Conservation (phyloP, 177 flowering plant species). For the Vitis hybrid region DNA sequence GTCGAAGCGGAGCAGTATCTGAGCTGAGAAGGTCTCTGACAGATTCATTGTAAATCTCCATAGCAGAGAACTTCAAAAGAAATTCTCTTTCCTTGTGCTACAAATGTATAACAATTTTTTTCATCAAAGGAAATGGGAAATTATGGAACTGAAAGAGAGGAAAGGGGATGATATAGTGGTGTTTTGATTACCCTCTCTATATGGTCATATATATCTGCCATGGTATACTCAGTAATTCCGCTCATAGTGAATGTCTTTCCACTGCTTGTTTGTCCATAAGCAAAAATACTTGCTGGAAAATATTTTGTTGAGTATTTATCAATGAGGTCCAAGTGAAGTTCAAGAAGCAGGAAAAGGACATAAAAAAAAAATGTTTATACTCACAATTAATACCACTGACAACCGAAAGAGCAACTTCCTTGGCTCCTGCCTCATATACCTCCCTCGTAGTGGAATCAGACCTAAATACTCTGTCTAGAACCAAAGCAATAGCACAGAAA, state of each 20-base stretch:
- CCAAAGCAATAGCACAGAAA: conserved; percentile 7
- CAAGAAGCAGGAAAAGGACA: not conserved
- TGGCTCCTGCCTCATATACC: conserved; percentile 75
- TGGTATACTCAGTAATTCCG: conserved; percentile 71
- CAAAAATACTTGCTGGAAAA: conserved; percentile 75
- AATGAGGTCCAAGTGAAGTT: not conserved
- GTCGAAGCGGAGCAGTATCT: conserved; percentile 66
- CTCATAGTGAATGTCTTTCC: conserved; percentile 95
- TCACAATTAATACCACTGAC: conserved; percentile 72
- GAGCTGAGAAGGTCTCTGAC: conserved; percentile 76
- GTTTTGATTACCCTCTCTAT: conserved; percentile 44
- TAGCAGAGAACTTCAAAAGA: conserved; percentile 74
- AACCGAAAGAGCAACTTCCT: conserved; percentile 73
- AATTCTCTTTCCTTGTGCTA: conserved; percentile 80
- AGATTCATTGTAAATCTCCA: conserved; percentile 89
- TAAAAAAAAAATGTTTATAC: conserved; percentile 6
- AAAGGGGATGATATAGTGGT: not conserved
- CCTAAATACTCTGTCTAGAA: conserved; percentile 62
- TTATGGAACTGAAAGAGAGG: not conserved
- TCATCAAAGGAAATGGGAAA: not conserved
- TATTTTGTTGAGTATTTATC: not conserved
- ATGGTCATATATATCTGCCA: conserved; percentile 68
- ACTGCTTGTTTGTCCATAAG: conserved; percentile 97
- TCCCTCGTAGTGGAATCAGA: conserved; percentile 49
- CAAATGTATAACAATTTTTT: conserved; percentile 1